A percentile compares a stretch with the other conserved stretches of the same genome.
Evolutionary conservation across 2,329 filamentous ascomycete species (phyloP).

Genomic region (Scedosporium minutisporum): DNA sequence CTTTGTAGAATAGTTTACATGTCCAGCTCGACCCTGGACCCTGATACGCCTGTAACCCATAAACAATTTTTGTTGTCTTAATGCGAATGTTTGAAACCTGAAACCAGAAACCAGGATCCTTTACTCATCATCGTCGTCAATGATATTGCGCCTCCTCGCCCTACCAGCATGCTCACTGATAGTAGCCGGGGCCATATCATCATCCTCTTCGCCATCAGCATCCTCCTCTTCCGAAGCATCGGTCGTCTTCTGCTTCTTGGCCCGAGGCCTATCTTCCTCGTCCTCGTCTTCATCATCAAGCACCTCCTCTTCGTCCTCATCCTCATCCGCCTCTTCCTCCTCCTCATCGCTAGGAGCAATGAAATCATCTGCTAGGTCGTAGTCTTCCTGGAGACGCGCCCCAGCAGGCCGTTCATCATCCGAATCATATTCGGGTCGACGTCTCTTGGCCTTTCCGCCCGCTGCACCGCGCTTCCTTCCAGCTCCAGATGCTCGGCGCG

Average conservation of each 20-base stretch:
- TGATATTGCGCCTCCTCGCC: conserved; percentile 43
- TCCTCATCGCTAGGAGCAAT: conserved; percentile 69
- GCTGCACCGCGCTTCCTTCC: conserved; percentile 43
- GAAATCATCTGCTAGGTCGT: conserved; percentile 72
- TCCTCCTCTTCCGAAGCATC: conserved; percentile 39
- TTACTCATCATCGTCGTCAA: conserved; percentile 51
- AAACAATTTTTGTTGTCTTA: background rate
- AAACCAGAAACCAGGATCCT: background rate
- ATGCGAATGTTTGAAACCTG: background rate
- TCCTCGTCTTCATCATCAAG: conserved; percentile 41
- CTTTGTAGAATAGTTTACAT: background rate
- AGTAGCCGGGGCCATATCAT: conserved; percentile 28
- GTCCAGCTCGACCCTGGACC: background rate
- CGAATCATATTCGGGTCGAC: conserved; percentile 61
- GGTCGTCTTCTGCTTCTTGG: conserved; percentile 29
- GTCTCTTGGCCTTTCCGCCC: conserved; percentile 42
- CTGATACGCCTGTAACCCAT: background rate
- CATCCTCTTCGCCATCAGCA: conserved; percentile 45
- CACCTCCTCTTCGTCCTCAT: conserved; percentile 53
- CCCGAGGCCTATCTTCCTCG: conserved; percentile 28
- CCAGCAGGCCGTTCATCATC: conserved; percentile 62
- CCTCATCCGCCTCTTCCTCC: conserved; percentile 50
- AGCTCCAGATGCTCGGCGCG: conserved; percentile 36
- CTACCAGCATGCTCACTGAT: conserved; percentile 20
- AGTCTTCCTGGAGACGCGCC: conserved; percentile 56